Evolutionary conservation across 2,329 filamentous ascomycete genomes (phyloP).

Genomic region (Harringtonia aguacate): DNA sequence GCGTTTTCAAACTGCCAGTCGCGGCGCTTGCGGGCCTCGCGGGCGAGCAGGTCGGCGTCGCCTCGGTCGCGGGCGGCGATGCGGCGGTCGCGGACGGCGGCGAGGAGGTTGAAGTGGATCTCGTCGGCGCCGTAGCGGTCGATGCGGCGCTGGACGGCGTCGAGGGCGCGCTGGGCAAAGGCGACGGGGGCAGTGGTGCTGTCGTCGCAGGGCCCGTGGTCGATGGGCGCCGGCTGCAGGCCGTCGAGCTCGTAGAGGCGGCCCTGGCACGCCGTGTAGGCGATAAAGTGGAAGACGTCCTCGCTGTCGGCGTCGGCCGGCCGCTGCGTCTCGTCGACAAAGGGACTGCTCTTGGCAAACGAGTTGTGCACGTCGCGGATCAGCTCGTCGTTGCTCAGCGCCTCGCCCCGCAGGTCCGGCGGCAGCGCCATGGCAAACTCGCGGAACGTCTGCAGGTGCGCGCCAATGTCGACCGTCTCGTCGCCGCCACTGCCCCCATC

Average conservation of each 20-base stretch:
- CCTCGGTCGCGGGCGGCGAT: slow-evolving; percentile 69
- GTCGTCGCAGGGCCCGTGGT: slow-evolving; percentile 62
- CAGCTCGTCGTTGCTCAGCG: slow-evolving; percentile 51
- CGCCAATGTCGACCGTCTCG: slow-evolving; percentile 58
- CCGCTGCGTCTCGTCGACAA: slow-evolving; percentile 80
- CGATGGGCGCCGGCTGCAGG: slow-evolving; percentile 83
- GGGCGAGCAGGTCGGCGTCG: slow-evolving; percentile 64
- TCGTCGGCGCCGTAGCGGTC: slow-evolving; percentile 75
- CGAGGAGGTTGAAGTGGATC: slow-evolving; percentile 92
- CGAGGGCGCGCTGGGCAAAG: slow-evolving; percentile 72
- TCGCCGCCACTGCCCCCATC: slow-evolving; percentile 11
- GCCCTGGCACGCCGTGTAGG: slow-evolving; percentile 74
- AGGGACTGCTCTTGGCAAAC: slow-evolving; percentile 80
- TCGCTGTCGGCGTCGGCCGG: slow-evolving; percentile 61
- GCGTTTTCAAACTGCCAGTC: slow-evolving; percentile 96
- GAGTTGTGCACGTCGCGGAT: slow-evolving; percentile 80
- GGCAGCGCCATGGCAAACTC: slow-evolving; percentile 83
- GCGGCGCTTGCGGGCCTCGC: slow-evolving; percentile 72
- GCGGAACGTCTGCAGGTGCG: slow-evolving; percentile 64
- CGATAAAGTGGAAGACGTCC: slow-evolving; percentile 96
- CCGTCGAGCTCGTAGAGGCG: slow-evolving; percentile 91
- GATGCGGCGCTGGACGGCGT: slow-evolving; percentile 78
- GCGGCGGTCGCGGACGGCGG: slow-evolving; percentile 78
- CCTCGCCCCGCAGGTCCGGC: slow-evolving; percentile 54
- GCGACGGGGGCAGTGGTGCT: slow-evolving; percentile 13